Evolutionary conservation across 805 yeast genomes (phyloP), one percentile per base, ranked within the genome.

Genomic region (Kazachstania psychrophila): DNA sequence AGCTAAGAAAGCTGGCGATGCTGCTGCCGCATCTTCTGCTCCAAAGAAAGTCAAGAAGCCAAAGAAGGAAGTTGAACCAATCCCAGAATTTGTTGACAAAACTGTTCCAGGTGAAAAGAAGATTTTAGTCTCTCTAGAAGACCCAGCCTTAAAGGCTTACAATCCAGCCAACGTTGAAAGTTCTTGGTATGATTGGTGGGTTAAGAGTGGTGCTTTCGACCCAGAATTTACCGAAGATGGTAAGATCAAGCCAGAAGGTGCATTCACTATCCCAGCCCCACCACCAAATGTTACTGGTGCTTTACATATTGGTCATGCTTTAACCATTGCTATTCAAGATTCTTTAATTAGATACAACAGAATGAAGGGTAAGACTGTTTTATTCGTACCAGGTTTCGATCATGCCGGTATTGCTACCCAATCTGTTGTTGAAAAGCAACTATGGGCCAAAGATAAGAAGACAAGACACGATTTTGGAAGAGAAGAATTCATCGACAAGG

Each of bases 251-350:
- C 83, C 92, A 29, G 88, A 77, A 54, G 97, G 97, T 49, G 57
- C 70, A 14, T 92, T 89, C 64, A 72, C 81, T 44, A 85, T 92
- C 52, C 96, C 97, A 27, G 92, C 95, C n/a, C 98, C 98, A 27
- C 98, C 98, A 44, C 98, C 98, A 58, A 92, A 92, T 61, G 95
- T 92, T 46, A 92, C 98, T 33, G 98, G 98, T 66, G 96, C 97
- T 32, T 72, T 92, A 49, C 98, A 92, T 64, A 92, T 92, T 62
- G 98, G 98, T 51, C 98, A 92, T 63, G 98, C 97, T 20, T 73
- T 92, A 60, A 92, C 98, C 13, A 84, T 88, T 43, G 70, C 97
- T 24, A 82, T 92, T 56, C 98, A 92, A 69, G 98, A 92, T 62
- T 64, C 96, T 18, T 73, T 92, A 57, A 78, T 88, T 47, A 78